Conservation (phyloP, 192 early-diverging fungal genomes). For the Backusella parvicylindrica region DNA sequence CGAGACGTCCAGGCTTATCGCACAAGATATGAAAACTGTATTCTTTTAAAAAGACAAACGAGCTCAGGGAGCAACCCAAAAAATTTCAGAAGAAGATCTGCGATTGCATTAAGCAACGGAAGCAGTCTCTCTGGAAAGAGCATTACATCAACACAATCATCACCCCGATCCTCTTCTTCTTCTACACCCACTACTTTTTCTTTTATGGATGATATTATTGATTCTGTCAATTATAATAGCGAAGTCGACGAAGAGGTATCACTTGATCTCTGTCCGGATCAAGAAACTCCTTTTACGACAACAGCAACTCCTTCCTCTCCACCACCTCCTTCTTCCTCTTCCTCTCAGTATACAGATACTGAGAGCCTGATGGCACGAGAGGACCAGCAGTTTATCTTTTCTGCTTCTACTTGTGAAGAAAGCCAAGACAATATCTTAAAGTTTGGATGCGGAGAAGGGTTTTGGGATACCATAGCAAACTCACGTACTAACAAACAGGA, state of each 20-base stretch:
- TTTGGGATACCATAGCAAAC: slow-evolving; percentile 21
- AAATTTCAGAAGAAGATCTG: slow-evolving; percentile 8
- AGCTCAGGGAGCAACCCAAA: background rate
- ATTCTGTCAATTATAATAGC: background rate
- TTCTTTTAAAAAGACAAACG: background rate
- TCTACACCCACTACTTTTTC: background rate
- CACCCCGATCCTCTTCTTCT: background rate
- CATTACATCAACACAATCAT: background rate
- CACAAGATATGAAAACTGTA: slow-evolving; percentile 5
- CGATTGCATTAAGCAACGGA: background rate
- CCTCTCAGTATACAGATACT: background rate
- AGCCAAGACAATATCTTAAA: background rate
- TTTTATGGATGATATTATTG: slow-evolving; percentile 5
- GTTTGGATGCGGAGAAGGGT: slow-evolving; percentile 25
- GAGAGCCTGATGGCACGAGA: background rate
- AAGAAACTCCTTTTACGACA: background rate
- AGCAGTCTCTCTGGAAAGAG: background rate
- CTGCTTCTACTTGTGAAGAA: background rate
- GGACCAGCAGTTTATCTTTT: background rate
- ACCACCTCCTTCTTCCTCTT: background rate
- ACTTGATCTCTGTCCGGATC: background rate
- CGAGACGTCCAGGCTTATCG: slow-evolving; percentile 4
- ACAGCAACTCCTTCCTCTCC: background rate
- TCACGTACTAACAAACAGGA: slow-evolving; percentile 5
- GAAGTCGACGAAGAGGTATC: background rate